Evolutionary conservation across 129 eudicot genomes (phyloP), one percentile per base, ranked within the genome.

Genomic region (Tanacetum coccineum): DNA sequence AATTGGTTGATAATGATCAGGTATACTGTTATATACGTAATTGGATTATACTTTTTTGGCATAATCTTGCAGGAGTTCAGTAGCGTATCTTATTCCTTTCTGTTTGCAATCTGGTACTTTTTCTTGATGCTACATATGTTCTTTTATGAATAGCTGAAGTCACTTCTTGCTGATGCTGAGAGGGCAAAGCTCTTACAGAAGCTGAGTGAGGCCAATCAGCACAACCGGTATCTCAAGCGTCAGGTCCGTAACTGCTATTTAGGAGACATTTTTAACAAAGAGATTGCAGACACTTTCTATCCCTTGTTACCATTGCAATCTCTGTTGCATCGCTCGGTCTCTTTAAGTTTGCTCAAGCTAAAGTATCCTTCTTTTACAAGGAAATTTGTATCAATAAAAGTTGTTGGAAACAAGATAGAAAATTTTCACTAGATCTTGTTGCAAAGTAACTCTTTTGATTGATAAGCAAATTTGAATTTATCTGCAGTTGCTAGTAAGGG

Each of bases 161-260:
- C 81, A 40, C 75, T 93, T 74, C 75, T 79, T 67, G 87, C 85
- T 79, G 96, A 93, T 79, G 73, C 95, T 40, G 88, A 89, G 58
- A 93, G 98, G 76, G 74, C 92, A 28, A 93, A 80, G 73, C 96
- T 93, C 45, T 26, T 81, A 39, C 82, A 78, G 79, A 93, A 93
- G 59, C 78, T 93, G 59, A 93, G 98, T 75, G 98, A 93, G 75
- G 96, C 98, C 67, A 93, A 88, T 84, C 95, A 81, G 66, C 92
- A 86, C 14, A 93, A 93, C 58, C 85, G 96, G 59, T 84, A 82
- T 56, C 86, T 93, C 68, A 93, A 93, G 66, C 86, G 98, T 40
- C 91, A 93, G 96, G 98, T 93, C 54, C 60, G 61, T 66, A 21
- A 59, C 10, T 55, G 3, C 45, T 19, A 59, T 20, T 11, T 32